phyloP scores from a whole-genome alignment of 2,329 filamentous ascomycete species.

The Plectosphaerella cucumerina region DNA sequence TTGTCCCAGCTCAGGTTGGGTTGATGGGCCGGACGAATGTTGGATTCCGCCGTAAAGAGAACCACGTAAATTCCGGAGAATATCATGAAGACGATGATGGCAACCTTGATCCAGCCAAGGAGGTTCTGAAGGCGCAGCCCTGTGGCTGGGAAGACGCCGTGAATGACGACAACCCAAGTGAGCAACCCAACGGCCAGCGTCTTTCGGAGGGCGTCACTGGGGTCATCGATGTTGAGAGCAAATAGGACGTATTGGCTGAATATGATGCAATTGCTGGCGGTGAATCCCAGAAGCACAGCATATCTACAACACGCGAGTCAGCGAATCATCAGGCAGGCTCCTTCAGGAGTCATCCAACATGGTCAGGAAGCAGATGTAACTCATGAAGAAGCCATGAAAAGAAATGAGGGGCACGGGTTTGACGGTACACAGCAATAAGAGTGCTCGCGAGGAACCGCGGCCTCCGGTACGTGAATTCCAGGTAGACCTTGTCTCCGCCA shows the following conservation, averaged over 20 bases:
- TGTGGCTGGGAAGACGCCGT: constrained; percentile 51
- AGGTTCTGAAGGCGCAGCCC: constrained; percentile 58
- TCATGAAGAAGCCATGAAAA: too few species aligned
- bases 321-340: too few species aligned
- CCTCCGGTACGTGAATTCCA: constrained; percentile 63
- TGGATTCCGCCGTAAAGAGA: constrained; percentile 29
- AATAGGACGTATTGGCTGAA: constrained; percentile 64
- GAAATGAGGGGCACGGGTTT: too few species aligned
- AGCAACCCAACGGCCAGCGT: constrained; percentile 52
- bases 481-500: constrained; percentile 66
- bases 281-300: constrained; percentile 62
- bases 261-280: constrained; percentile 65
- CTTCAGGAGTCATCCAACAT: too few species aligned
- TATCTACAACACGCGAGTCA: too few species aligned
- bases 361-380: too few species aligned
- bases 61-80: constrained; percentile 57
- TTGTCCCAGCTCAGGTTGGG: constrained; percentile 38
- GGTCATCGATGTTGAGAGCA: constrained; percentile 46
- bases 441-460: constrained; percentile 63
- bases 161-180: constrained; percentile 52
- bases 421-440: constrained; percentile 58
- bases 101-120: constrained; percentile 61
- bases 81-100: constrained; percentile 57
- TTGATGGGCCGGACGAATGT: neutral
- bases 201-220: constrained; percentile 49